Evolutionary conservation across 192 early-diverging fungal species (phyloP), one percentile per base, ranked within the genome.

Genomic region (Linderina pennispora): DNA sequence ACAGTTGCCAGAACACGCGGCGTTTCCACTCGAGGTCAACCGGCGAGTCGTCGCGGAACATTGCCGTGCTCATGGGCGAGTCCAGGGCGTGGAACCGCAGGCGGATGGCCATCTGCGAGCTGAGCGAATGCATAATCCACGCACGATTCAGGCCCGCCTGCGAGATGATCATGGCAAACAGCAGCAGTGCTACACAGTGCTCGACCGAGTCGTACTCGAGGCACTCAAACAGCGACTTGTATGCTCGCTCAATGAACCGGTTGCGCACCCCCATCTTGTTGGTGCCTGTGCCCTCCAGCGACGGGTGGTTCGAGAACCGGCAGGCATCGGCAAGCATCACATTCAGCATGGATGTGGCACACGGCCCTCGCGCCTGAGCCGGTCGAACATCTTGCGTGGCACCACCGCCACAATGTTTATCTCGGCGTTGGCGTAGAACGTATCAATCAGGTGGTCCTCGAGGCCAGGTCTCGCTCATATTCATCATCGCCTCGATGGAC

Each of bases 1-100:
- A 72, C 20, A 72, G 53, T 52, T 72, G 68, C 68, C 68, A 72
- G 23, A 72, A 72, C 49, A 72, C 62, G 4, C 68, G 62, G 1
- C 68, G 51, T 48, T 72, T 72, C 68, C 68, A 72, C 43, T 72
- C 68, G 45, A 33, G 62, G 1, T 23, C 45, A 40, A 56, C 15
- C 36, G 42, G 41, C 13, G 51, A 34, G 49, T 72, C 62, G 36
- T 40, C 37, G 9, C 34, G 43, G 37, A 72, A 72, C 3, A 53
- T 44, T 14, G 21, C 53, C 14, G 45, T 25, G 37, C 52, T 65
- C 8, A 63, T 43, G 31, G 62, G 62, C 44, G 62, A 59, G 48
- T 72, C 68, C 40, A 72, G 31, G 6, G 68, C 57, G 50, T 60
- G 60, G 48, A 72, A 57, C 2, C 62, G 51, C 53, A 72, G 20